Evolutionary conservation across 2,329 filamentous ascomycete genomes (phyloP), one percentile per base, ranked within the genome.

Genomic region (Monosporascus sp.): DNA sequence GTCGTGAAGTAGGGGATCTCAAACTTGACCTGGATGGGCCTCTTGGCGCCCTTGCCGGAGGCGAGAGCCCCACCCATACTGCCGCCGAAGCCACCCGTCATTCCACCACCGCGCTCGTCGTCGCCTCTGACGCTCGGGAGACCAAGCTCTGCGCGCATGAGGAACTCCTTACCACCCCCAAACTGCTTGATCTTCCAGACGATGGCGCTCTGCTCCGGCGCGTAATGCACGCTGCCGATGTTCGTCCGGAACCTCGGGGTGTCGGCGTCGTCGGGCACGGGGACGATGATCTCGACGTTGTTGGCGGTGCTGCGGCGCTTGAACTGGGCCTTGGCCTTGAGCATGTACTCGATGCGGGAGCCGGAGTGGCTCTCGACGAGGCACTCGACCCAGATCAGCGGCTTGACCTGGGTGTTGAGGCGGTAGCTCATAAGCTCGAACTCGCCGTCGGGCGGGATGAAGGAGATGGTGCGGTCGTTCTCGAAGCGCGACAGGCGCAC

Each of bases 1-100:
- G 95, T 99, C n/a, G 94, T 99, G 71, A 99, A 99, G 75, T 99
- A 99, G n/a, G 94, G 94, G 68, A 99, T 99, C 77, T 99, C 94
- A 70, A 99, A 99, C 77, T 99, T 99, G 76, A 99, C 94, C 72
- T 92, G 93, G 66, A 99, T 99, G 1, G 94, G 94, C 62, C 94
- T 79, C 80, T 97, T 99, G 53, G 83, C 82, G 20, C 89, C 89
- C 76, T 97, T 97, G 54, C 85, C 86, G 20, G 85, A 80, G n/a
- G 82, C 85, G 27, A 94, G 43, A 2, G 43, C 83, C 59, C 93
- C 93, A 54, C 93, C 93, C 92, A 97, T 97, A 69, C 90, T 96
- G 20, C 93, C 93, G 58, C 93, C 93, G 65, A 97, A 97, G 1
- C 93, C 93, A 65, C 93, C 93, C 61, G 93, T 97, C 93, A 97